A percentile compares a stretch with the other conserved stretches of the same genome.
These are phyloP conservation scores for Quercus suber DNA, from an alignment of 306 rosid genomes.

Conservation along the genomic window DNA sequence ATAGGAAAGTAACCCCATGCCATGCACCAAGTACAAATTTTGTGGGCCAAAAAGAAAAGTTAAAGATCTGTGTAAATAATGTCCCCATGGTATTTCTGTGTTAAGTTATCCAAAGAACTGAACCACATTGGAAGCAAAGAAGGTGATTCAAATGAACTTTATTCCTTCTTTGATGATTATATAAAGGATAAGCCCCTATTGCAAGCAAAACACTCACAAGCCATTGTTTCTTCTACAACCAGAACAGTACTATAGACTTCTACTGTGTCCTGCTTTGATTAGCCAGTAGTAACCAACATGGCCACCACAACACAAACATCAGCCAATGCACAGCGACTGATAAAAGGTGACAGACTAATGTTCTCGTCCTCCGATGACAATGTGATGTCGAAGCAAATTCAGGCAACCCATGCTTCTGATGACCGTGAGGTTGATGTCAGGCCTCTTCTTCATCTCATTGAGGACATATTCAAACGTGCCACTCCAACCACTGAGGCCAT, in stretches of 20 bases:
- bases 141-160: background rate
- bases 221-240: no score
- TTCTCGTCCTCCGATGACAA: constrained; percentile 17
- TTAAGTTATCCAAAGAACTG: background rate
- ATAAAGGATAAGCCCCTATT: no score
- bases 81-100: background rate
- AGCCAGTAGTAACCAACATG: background rate
- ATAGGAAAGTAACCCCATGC: no score
- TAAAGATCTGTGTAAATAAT: background rate
- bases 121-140: background rate
- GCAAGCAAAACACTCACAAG: no score
- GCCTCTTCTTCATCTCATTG: constrained; percentile 9
- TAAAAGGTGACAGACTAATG: background rate
- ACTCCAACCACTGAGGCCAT: background rate
- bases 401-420: constrained; percentile 23
- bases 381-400: constrained; percentile 23
- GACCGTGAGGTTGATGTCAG: constrained; percentile 25
- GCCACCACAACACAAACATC: background rate
- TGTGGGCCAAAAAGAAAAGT: background rate
- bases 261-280: no score
- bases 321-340: background rate
- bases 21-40: background rate
- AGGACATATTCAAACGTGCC: constrained; percentile 11
- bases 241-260: no score
- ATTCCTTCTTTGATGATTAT: no score